Evolutionary conservation across 106 monocot species (phyloP).

Genomic region (Hemerocallis citrina): DNA sequence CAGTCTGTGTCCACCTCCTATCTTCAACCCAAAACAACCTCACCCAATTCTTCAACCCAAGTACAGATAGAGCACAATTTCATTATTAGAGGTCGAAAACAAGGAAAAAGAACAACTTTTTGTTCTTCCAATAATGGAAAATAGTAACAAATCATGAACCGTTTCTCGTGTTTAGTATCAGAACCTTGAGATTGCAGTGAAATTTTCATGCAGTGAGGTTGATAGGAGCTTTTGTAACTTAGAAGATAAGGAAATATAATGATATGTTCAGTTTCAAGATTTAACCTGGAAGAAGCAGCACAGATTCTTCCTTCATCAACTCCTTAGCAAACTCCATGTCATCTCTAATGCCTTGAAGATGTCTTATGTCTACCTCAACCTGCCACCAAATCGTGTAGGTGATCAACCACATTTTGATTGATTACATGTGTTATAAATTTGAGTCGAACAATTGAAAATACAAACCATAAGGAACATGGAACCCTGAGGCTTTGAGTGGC

Average conservation of each 20-base stretch:
- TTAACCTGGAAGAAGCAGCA: constrained; percentile 79
- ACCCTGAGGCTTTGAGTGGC: constrained; percentile 67
- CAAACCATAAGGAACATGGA: constrained; percentile 96
- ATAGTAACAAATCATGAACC: too few species aligned
- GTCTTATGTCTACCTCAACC: constrained; percentile 54
- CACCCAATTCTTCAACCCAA: constrained; percentile 92
- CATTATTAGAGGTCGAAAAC: too few species aligned
- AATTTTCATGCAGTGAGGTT: too few species aligned
- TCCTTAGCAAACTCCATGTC: constrained; percentile 79
- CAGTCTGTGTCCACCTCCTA: constrained; percentile 27
- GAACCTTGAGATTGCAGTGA: too few species aligned
- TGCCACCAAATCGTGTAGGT: constrained; percentile 13
- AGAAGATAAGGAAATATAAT: not conserved
- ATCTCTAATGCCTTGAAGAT: constrained; percentile 43
- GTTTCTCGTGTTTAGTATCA: too few species aligned
- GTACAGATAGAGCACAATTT: not conserved
- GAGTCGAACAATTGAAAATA: too few species aligned
- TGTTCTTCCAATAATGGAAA: too few species aligned
- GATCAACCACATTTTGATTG: too few species aligned
- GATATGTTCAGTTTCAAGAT: not conserved
- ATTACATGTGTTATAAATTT: too few species aligned
- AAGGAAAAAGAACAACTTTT: too few species aligned
- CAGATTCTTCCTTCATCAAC: constrained; percentile 81
- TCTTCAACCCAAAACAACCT: constrained; percentile 79
- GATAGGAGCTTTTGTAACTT: too few species aligned